Evolutionary conservation across 2,329 filamentous ascomycete genomes (phyloP), one percentile per base, ranked within the genome.

Genomic region (Phoma sp.): DNA sequence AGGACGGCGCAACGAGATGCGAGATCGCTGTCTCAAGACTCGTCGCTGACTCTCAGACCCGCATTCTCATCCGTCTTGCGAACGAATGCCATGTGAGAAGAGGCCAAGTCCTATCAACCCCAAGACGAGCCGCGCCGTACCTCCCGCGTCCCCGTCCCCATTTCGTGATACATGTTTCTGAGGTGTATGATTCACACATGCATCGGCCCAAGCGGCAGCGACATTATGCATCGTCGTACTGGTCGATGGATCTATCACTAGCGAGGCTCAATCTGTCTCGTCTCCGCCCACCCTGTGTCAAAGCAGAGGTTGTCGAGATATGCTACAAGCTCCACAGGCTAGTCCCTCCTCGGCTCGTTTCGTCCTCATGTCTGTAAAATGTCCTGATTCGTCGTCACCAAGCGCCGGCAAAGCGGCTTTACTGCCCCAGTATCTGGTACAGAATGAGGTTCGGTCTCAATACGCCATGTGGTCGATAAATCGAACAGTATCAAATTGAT

Each of bases 181-280:
- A 64, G 62, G 50, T 68, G 70, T 71, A 53, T 71, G 68, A 69
- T 63, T 67, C 58, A 51, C 67, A 58, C 63, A 65, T 65, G 57
- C 53, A 43, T 55, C 59, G 69, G 68, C 44, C 60, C 59, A 59
- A 58, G 60, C 68, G 63, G 68, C 65, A 62, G 59, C 43, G 31
- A 43, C 24, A 59, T 61, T 45, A 70, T 65, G 58, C 60, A 62
- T 52, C 47, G 57, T 51, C 36, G 51, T 43, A 46, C 41, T 53
- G 54, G 58, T 48, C 48, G 43, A 46, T 60, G 58, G 57, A 35
- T 57, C 56, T 61, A 50, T 59, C 54, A 48, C 56, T 57, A 58
- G 57, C 58, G 60, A 62, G 58, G 57, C 52, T 50, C 36, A 27
- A 56, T 43, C 44, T 51, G 60, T 62, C 54, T 62, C 54, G 58